A percentile compares a stretch with the other conserved stretches of the same genome.
Conservation (phyloP, 192 early-diverging fungal genomes). For the Jimgerdemannia lactiflua region DNA sequence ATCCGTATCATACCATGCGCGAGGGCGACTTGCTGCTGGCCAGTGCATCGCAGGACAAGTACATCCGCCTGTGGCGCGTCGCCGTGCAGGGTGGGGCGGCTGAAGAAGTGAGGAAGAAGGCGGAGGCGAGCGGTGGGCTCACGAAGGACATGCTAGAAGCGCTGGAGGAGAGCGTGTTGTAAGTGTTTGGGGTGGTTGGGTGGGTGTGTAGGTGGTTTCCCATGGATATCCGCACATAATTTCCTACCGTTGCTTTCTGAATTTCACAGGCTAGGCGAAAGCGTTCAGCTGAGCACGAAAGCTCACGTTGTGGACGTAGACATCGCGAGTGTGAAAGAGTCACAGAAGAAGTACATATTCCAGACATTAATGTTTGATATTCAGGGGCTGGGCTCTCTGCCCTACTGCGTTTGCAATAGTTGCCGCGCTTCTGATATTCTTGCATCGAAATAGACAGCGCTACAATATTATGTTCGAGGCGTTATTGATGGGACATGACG, state of each 20-base stretch:
- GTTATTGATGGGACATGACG: conserved; percentile 93
- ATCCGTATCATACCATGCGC: conserved; percentile 49
- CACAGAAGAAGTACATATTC: conserved; percentile 2
- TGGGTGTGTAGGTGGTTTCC: no score
- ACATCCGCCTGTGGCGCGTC: conserved; percentile 90
- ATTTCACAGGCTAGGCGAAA: conserved; percentile 42
- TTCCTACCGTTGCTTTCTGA: no score
- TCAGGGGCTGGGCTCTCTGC: no score
- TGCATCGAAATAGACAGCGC: conserved; percentile 14
- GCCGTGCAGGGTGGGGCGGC: conserved; percentile 24
- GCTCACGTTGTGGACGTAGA: conserved; percentile 70
- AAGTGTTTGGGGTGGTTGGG: conserved; percentile 1
- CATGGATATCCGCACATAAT: background rate
- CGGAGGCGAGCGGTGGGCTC: conserved; percentile 16
- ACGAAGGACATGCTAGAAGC: conserved; percentile 46
- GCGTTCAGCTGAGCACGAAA: conserved; percentile 77
- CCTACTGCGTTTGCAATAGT: no score
- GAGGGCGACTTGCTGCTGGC: conserved; percentile 84
- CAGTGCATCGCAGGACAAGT: conserved; percentile 87
- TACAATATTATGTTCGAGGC: conserved; percentile 82
- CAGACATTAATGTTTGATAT: no score
- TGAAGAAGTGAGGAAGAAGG: conserved; percentile 2
- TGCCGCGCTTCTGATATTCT: background rate
- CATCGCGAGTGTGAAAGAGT: conserved; percentile 13
- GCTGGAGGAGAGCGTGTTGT: conserved; percentile 34